Percentiles rank a stretch among this genome's conserved stretches.
These are phyloP conservation scores for Phlyctochytrium bullatum DNA, from an alignment of 192 early-diverging fungal species.

Conservation along the genomic window DNA sequence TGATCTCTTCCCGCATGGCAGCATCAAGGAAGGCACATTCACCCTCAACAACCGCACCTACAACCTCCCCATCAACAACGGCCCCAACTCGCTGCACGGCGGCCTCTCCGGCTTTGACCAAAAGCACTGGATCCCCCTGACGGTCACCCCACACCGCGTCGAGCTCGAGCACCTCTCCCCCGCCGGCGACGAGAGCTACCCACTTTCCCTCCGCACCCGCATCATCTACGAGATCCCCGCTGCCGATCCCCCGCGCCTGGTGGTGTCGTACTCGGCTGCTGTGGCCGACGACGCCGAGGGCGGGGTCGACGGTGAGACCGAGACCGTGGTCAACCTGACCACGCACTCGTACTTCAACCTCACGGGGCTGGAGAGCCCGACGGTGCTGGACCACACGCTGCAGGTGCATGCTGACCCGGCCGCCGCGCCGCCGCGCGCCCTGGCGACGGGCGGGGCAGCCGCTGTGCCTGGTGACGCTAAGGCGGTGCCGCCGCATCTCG, in stretches of 20 bases:
- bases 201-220: slow-evolving; percentile 58
- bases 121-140: slow-evolving; percentile 53
- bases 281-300: slow-evolving; percentile 27
- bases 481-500: too few species aligned
- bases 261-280: slow-evolving; percentile 34
- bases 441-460: too few species aligned
- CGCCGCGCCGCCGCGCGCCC: too few species aligned
- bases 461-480: too few species aligned
- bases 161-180: slow-evolving; percentile 55
- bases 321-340: slow-evolving; percentile 72
- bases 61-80: slow-evolving; percentile 63
- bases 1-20: slow-evolving; percentile 9
- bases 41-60: slow-evolving; percentile 57
- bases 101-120: slow-evolving; percentile 74
- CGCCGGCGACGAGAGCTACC: slow-evolving; percentile 79
- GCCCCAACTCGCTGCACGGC: slow-evolving; percentile 80
- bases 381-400: slow-evolving; percentile 51
- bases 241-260: slow-evolving; percentile 8
- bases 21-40: slow-evolving; percentile 64
- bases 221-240: slow-evolving; percentile 53
- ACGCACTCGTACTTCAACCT: slow-evolving; percentile 91
- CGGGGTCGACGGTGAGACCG: slow-evolving; percentile 37
- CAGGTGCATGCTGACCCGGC: slow-evolving; percentile 43
- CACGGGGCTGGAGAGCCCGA: slow-evolving; percentile 50
- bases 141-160: slow-evolving; percentile 49